Base-by-base conservation (phyloP, 2,329 filamentous ascomycete species). In the Xylariaceae sp. region DNA sequence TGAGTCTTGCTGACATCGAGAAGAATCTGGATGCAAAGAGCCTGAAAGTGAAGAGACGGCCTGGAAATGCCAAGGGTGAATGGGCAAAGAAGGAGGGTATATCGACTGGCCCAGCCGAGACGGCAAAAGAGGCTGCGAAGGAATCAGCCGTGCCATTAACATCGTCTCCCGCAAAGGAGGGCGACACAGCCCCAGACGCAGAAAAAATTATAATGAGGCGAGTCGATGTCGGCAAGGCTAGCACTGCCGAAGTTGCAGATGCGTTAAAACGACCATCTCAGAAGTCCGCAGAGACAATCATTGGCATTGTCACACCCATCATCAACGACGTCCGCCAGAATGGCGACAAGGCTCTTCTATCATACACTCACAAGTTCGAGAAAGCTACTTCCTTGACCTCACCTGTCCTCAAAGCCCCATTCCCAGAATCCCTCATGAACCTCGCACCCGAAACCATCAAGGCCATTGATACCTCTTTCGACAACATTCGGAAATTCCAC, bases 311-410 rank as follows among this genome's bases (percentile, higher is more conserved):
- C 51, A 83, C 82, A 33, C 94, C 94, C 1, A 99, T 99, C 61
- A 90, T 99, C 63, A 83, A 92, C 50, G 88, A 91, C 42, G 87
- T 99, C 48, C 87, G 85, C 48, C 78, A 82, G 39, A 83, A 88
- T 32, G 94, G 94, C 46, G 94, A 99, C 70, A 86, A 86, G 62
- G 91, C 90, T 3, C 78, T 99, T 19, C 79, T 99, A 40, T 86
- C 88, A 44, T 97, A 96, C 70, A 97, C 94, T 1, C 91, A 96
- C 79, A 96, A 95, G 69, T 99, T 99, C 60, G 94, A 99, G 67
- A 96, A 92, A 73, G 94, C 92, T 1, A 95, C 89, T 1, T 92
- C 89, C 2, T 76, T 99, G 52, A 94, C 83, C 12, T 92, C 90
- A 1, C 90, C 92, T 0, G 90, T 99, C 12, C 76, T 99, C 55